These are phyloP conservation scores for Ophiostoma ulmi DNA, from an alignment of 2,329 filamentous ascomycete genomes.

Conservation along the genomic window DNA sequence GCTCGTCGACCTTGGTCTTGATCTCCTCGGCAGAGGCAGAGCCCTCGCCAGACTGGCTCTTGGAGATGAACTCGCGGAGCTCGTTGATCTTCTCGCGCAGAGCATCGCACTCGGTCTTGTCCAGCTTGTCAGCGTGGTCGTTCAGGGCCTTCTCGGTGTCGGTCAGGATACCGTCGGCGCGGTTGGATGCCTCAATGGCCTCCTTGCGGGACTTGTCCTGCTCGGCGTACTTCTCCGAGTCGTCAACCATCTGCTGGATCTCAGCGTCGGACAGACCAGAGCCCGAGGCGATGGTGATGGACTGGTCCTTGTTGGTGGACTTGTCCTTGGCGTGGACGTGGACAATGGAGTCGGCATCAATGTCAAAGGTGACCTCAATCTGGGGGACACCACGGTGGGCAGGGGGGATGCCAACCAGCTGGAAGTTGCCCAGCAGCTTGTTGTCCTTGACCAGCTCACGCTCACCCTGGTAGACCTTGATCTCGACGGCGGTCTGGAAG, in stretches of 20 bases:
- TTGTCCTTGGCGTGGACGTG: slow-evolving; percentile 98
- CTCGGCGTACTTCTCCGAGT: slow-evolving; percentile 95
- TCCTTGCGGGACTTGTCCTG: slow-evolving; percentile 94
- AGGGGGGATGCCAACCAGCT: slow-evolving; percentile 94
- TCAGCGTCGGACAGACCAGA: slow-evolving; percentile 92
- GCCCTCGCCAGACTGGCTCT: slow-evolving; percentile 91
- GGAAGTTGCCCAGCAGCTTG: slow-evolving; percentile 97
- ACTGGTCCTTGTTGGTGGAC: slow-evolving; percentile 97
- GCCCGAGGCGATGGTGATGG: slow-evolving; percentile 98
- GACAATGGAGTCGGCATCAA: slow-evolving; percentile 99
- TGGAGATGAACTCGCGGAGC: slow-evolving; percentile 84
- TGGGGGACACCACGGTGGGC: slow-evolving; percentile 97
- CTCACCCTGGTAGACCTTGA: slow-evolving; percentile 99
- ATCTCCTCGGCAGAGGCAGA: slow-evolving; percentile 82
- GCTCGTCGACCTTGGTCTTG: slow-evolving; percentile 97
- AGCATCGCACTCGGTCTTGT: slow-evolving; percentile 89
- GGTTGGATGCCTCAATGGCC: slow-evolving; percentile 94
- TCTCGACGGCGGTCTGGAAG: slow-evolving; percentile 98
- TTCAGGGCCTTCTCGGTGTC: slow-evolving; percentile 98
- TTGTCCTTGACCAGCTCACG: slow-evolving; percentile 99
- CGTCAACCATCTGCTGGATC: slow-evolving; percentile 96
- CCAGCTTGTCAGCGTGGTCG: slow-evolving; percentile 91
- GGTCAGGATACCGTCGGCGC: slow-evolving; percentile 90
- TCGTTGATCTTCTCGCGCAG: slow-evolving; percentile 89
- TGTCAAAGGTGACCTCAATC: slow-evolving; percentile 97